Conservation (phyloP, 371 early-diverging fungal species). For the Mortierella polycephala region DNA sequence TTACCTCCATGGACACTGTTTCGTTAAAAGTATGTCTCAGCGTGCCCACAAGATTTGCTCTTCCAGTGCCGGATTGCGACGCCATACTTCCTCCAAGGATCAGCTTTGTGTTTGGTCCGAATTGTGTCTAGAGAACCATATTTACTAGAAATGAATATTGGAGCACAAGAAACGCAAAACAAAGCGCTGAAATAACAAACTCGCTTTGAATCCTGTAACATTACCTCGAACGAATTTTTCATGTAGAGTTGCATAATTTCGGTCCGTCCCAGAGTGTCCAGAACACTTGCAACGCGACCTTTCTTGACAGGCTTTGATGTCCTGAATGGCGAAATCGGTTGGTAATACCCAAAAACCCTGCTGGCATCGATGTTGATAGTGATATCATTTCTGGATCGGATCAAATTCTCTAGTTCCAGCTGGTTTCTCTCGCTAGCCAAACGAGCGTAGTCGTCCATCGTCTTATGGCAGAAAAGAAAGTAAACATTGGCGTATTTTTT, state of each 20-base stretch:
- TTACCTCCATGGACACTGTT: slow-evolving; percentile 76
- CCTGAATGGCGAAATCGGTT: slow-evolving; percentile 60
- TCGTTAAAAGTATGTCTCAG: slow-evolving; percentile 80
- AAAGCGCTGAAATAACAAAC: too few species aligned
- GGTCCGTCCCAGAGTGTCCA: slow-evolving; percentile 58
- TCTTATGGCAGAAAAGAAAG: slow-evolving; percentile 48
- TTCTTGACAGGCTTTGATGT: slow-evolving; percentile 41
- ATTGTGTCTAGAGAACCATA: slow-evolving; percentile 64
- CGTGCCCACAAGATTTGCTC: slow-evolving; percentile 80
- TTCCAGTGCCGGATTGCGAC: slow-evolving; percentile 80
- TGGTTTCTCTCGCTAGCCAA: slow-evolving; percentile 73
- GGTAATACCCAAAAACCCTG: slow-evolving; percentile 66
- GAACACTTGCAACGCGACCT: slow-evolving; percentile 11
- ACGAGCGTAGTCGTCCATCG: slow-evolving; percentile 88
- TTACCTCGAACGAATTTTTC: slow-evolving; percentile 87
- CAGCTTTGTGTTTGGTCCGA: slow-evolving; percentile 73
- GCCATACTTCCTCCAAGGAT: slow-evolving; percentile 75
- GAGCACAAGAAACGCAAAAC: too few species aligned
- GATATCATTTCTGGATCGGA: slow-evolving; percentile 74
- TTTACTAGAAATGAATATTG: too few species aligned
- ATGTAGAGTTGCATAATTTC: slow-evolving; percentile 79
- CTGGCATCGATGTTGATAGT: slow-evolving; percentile 66
- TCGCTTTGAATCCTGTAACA: background rate
- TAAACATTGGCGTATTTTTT: too few species aligned
- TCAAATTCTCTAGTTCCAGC: slow-evolving; percentile 81